These are phyloP conservation scores for Lignosus rhinocerotis DNA, from an alignment of 1,284 basidiomycete species.

Conservation along the genomic window DNA sequence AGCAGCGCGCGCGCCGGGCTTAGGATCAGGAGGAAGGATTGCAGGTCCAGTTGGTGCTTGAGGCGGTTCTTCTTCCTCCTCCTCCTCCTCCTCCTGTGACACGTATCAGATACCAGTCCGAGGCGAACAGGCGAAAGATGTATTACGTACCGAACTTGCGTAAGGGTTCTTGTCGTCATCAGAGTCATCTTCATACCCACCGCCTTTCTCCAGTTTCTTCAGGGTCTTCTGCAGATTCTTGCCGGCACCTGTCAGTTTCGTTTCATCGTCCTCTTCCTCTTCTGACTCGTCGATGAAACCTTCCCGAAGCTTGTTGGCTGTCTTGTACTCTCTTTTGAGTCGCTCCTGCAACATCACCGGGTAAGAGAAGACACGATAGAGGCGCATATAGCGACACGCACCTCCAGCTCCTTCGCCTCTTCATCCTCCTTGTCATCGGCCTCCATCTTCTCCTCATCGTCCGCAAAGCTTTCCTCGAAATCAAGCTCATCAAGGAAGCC, in stretches of 20 bases:
- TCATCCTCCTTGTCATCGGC: constrained; percentile 76
- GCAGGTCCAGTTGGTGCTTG: constrained; percentile 54
- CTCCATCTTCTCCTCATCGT: constrained; percentile 81
- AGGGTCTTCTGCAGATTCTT: constrained; percentile 80
- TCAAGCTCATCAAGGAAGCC: constrained; percentile 80
- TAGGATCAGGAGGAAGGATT: constrained; percentile 50
- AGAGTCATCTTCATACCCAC: constrained; percentile 73
- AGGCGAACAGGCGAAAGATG: not conserved
- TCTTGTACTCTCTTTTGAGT: constrained; percentile 79
- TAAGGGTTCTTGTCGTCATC: constrained; percentile 84
- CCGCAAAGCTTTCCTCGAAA: constrained; percentile 83
- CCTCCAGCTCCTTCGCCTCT: constrained; percentile 85
- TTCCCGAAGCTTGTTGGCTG: constrained; percentile 73
- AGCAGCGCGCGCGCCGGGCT: constrained; percentile 32
- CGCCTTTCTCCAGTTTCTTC: constrained; percentile 70
- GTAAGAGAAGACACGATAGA: not conserved
- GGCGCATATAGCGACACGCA: constrained; percentile 31
- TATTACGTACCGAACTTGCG: constrained; percentile 64
- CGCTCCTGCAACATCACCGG: constrained; percentile 58
- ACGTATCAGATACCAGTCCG: not conserved
- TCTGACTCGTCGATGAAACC: constrained; percentile 70
- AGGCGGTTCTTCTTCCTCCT: constrained; percentile 61
- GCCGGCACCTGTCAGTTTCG: constrained; percentile 63
- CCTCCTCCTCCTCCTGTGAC: constrained; percentile 58
- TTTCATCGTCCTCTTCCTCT: constrained; percentile 64